Conservation (phyloP, 73 alveolate species). For the Breviolum minutum region DNA sequence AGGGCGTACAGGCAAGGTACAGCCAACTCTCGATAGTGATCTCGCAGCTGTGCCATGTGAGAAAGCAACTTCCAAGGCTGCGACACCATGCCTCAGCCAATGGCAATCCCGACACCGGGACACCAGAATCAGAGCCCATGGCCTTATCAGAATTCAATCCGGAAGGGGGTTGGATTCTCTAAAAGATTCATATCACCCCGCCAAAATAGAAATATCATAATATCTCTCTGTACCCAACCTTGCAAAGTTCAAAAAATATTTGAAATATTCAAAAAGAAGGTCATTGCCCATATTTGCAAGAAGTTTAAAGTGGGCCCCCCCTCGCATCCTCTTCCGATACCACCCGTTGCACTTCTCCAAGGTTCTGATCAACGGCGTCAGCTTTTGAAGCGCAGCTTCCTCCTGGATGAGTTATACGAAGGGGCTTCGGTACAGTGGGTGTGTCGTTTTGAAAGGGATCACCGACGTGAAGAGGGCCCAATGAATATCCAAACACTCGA, state of each 20-base stretch:
- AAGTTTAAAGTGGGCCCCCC: background rate
- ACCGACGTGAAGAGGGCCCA: no score
- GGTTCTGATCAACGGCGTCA: background rate
- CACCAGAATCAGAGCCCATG: background rate
- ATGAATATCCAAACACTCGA: no score
- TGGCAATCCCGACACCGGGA: background rate
- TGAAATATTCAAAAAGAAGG: background rate
- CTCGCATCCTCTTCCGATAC: background rate
- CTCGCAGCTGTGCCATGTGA: conserved; percentile 11
- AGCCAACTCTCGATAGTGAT: background rate
- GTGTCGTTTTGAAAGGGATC: no score
- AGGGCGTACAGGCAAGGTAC: background rate
- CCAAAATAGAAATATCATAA: background rate
- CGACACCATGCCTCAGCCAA: background rate
- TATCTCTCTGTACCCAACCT: background rate
- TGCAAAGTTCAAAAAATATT: background rate
- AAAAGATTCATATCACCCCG: no score
- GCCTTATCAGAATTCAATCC: no score
- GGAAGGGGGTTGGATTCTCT: no score
- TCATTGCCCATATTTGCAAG: no score
- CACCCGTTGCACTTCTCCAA: background rate
- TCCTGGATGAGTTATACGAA: background rate
- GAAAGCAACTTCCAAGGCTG: conserved; percentile 38
- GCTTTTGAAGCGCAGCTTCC: conserved; percentile 36
- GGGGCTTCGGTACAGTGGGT: background rate